A percentile compares a stretch with the other conserved stretches of the same genome.
phyloP scores from a whole-genome alignment of 202 grass and related monocot genomes.

The Digitaria exilis region DNA sequence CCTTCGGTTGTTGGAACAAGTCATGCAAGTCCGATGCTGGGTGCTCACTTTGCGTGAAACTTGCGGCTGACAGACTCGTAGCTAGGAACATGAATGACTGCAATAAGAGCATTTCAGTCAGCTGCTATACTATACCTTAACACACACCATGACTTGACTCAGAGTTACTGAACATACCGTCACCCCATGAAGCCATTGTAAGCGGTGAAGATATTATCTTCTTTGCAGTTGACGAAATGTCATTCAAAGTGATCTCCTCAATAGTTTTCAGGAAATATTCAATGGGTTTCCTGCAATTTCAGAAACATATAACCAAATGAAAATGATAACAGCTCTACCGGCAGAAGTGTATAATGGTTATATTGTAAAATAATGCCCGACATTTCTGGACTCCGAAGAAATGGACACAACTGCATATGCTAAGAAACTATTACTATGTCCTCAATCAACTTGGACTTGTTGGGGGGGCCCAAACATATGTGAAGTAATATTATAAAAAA shows the following conservation, averaged over 20 bases:
- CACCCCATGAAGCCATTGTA: slow-evolving; percentile 69
- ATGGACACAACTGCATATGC: neutral
- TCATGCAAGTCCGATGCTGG: neutral
- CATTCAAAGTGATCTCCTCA: slow-evolving; percentile 56
- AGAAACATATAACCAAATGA: neutral
- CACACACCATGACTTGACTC: neutral
- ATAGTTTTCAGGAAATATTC: slow-evolving; percentile 61
- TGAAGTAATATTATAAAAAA: neutral
- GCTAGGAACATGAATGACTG: slow-evolving; percentile 66
- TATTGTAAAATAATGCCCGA: neutral
- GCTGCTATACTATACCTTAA: neutral
- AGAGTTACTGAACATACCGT: slow-evolving; percentile 41
- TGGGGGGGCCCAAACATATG: slow-evolving; percentile 4
- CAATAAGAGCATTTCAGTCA: neutral
- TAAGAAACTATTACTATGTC: slow-evolving; percentile 14
- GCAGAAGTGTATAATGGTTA: neutral
- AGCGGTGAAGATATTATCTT: slow-evolving; percentile 64
- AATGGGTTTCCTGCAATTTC: slow-evolving; percentile 65
- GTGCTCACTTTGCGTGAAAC: slow-evolving; percentile 52
- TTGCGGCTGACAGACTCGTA: slow-evolving; percentile 65
- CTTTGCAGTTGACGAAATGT: slow-evolving; percentile 51
- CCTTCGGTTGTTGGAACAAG: neutral
- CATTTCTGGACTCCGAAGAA: neutral
- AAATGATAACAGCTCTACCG: slow-evolving; percentile 7
- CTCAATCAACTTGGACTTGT: neutral